Evolutionary conservation across 306 rosid genomes (phyloP), one percentile per base, ranked within the genome.

Genomic region (Vicia villosa): DNA sequence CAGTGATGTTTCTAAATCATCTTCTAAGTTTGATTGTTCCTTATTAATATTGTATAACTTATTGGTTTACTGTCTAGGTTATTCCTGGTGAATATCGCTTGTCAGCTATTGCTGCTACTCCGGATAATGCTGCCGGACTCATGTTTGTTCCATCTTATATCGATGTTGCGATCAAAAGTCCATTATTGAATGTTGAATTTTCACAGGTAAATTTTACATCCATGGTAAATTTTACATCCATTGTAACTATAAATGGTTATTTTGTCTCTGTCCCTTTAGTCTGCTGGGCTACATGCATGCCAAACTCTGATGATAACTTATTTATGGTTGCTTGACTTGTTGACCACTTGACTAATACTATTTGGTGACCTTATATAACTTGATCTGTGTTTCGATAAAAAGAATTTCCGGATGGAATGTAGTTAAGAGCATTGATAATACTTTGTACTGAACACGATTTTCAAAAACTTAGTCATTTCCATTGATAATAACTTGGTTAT

Each of bases 1-100:
- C 47, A 16, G 66, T 51, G 24, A 28, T 70, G 14, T 20, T 46
- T 76, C 49, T 72, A 26, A 10, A 63, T 10, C 57, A 26, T 72
- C 46, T 51, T 70, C 69, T 52, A 24, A 45, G 37, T 70, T 71
- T 73, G 28, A 66, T 28, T 57, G 26, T 71, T 58, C 32, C 63
- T 40, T 22, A 52, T 10, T 63, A 55, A 37, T 62, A 63, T 49
- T 54, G 32, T 63, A 34, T 69, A 63, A 65, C 69, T 70, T 22
- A 10, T 70, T 70, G 57, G 36, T 47, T 50, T 22, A 12, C 32
- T 84, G 52, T 73, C 57, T 83, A 95, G 99, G 96, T 95, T 80
- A 83, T 84, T 72, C 79, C 92, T 8, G 97, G 97, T 70, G 99
- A 91, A 75, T 95, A 95, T 80, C 97, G 96, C 76, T 74, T 95